Evolutionary conservation across 371 early-diverging fungal species (phyloP).

Genomic region (Batkoa obscura): DNA sequence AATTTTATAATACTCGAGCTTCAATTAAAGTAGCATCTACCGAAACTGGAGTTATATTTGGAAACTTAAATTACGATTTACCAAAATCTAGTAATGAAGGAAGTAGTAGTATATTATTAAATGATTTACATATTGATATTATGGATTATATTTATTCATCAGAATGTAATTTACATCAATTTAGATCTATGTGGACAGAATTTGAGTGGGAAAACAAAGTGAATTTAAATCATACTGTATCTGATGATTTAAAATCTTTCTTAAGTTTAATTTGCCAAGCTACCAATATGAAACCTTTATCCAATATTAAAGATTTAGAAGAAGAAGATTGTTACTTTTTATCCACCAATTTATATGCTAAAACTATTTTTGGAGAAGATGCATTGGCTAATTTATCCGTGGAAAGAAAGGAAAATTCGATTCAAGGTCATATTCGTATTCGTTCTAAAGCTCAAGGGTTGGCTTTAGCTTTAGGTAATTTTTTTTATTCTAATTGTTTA

Average conservation of each 20-base stretch:
- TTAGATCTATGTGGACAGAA: slow-evolving; percentile 94
- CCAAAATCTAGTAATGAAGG: slow-evolving; percentile 46
- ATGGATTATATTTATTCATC: slow-evolving; percentile 96
- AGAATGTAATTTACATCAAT: slow-evolving; percentile 73
- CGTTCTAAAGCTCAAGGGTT: slow-evolving; percentile 96
- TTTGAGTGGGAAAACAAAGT: slow-evolving; percentile 99
- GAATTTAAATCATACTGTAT: slow-evolving; percentile 36
- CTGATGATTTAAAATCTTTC: slow-evolving; percentile 59
- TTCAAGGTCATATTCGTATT: slow-evolving; percentile 90
- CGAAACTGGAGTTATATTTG: slow-evolving; percentile 93
- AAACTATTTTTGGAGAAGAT: slow-evolving; percentile 91
- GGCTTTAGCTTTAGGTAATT: slow-evolving; percentile 74
- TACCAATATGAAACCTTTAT: slow-evolving; percentile 90
- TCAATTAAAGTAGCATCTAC: slow-evolving; percentile 93
- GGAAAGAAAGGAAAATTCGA: slow-evolving; percentile 48
- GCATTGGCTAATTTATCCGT: slow-evolving; percentile 89
- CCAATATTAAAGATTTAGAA: slow-evolving; percentile 67
- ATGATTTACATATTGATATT: slow-evolving; percentile 94
- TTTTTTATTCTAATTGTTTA: too few relatives aligned
- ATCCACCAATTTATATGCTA: slow-evolving; percentile 89
- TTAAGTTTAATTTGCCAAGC: slow-evolving; percentile 78
- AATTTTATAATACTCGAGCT: slow-evolving; percentile 85
- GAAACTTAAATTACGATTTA: slow-evolving; percentile 91
- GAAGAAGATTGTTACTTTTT: slow-evolving; percentile 84
- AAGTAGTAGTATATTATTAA: slow-evolving; percentile 73